These are phyloP conservation scores for Boechera retrofracta DNA, from an alignment of 345 rosid species.

Conservation along the genomic window DNA sequence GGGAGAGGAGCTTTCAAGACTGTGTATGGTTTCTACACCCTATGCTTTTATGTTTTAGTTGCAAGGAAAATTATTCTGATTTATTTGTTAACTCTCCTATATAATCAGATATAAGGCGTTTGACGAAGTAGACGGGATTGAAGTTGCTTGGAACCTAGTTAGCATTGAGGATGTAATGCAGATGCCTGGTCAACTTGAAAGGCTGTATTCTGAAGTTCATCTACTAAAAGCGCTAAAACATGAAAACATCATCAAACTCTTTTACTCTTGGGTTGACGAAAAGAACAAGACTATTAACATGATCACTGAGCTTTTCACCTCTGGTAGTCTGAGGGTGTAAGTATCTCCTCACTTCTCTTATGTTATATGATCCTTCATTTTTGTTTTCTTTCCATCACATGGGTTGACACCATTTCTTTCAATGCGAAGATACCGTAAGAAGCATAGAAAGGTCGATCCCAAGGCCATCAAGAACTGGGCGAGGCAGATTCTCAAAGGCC, in stretches of 20 bases:
- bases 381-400: neutral
- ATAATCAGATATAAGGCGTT: conserved; percentile 75
- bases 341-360: conserved; percentile 41
- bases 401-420: conserved; percentile 16
- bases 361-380: neutral
- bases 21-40: conserved; percentile 72
- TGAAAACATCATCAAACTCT: conserved; percentile 78
- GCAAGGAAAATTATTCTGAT: neutral
- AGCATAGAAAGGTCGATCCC: conserved; percentile 70
- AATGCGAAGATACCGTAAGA: conserved; percentile 63
- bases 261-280: conserved; percentile 89
- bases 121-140: conserved; percentile 85
- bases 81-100: neutral
- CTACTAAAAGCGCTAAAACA: conserved; percentile 79
- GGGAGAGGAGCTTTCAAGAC: conserved; percentile 98
- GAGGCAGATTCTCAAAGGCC: conserved; percentile 74
- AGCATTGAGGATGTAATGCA: conserved; percentile 77
- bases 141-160: conserved; percentile 95
- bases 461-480: conserved; percentile 91
- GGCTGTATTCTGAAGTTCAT: conserved; percentile 85
- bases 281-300: conserved; percentile 83
- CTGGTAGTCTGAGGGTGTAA: conserved; percentile 86
- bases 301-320: conserved; percentile 94
- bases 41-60: conserved; percentile 27
- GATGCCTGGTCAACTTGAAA: conserved; percentile 74